Percentiles rank a stretch among this genome's conserved stretches.
Evolutionary conservation across 2,329 filamentous ascomycete species (phyloP).

Genomic region (Aspergillus intermedius): DNA sequence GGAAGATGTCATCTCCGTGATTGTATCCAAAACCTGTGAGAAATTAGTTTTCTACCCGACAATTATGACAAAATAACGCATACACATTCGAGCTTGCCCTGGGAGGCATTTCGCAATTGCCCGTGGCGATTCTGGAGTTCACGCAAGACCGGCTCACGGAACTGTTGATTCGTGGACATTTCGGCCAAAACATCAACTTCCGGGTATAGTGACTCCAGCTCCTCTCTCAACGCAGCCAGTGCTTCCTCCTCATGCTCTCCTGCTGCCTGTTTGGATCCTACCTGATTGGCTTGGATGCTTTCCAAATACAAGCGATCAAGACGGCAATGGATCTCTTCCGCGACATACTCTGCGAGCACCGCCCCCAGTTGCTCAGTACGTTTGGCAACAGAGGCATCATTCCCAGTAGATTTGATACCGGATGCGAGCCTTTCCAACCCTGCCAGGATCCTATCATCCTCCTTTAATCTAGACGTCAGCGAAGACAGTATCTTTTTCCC

Average conservation of each 20-base stretch:
- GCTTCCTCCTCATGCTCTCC: constrained; percentile 9
- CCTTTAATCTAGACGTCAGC: constrained; percentile 28
- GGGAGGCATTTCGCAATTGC: constrained; percentile 22
- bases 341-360: constrained; percentile 25
- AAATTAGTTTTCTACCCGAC: constrained; percentile 7
- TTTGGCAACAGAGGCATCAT: constrained; percentile 23
- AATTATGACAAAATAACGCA: constrained; percentile 2
- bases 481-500: constrained; percentile 28
- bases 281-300: constrained; percentile 10
- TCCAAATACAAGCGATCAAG: constrained; percentile 37
- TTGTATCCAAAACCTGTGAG: constrained; percentile 25
- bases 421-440: constrained; percentile 25
- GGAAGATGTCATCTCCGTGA: constrained; percentile 29
- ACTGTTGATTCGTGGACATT: constrained; percentile 39
- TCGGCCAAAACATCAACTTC: constrained; percentile 36
- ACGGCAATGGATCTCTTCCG: constrained; percentile 33
- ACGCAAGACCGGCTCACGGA: constrained; percentile 33
- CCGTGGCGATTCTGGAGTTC: constrained; percentile 28
- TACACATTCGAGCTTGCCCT: constrained; percentile 31
- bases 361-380: constrained; percentile 22
- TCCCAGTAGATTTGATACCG: constrained; percentile 20
- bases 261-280: not conserved
- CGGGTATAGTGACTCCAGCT: constrained; percentile 34
- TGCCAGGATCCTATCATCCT: constrained; percentile 30
- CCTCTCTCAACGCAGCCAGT: constrained; percentile 25